Percentiles rank a stretch among this genome's conserved stretches.
These are phyloP conservation scores for Macroventuria anomochaeta DNA, from an alignment of 2,329 filamentous ascomycete genomes.

Conservation along the genomic window DNA sequence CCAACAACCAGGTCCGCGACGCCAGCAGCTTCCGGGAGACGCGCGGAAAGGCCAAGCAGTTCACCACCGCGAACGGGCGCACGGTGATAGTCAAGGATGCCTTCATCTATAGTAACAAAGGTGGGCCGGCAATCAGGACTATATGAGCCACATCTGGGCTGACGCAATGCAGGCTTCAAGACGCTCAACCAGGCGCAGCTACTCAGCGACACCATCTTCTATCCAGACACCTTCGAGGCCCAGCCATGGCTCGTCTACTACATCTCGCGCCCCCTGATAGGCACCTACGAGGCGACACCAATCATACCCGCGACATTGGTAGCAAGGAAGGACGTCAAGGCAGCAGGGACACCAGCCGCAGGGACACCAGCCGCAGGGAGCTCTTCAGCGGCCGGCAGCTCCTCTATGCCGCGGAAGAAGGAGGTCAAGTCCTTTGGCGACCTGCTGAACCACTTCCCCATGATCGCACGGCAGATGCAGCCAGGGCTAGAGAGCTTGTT, in stretches of 20 bases:
- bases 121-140: conserved; percentile 53
- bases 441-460: conserved; percentile 86
- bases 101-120: conserved; percentile 95
- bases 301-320: conserved; percentile 66
- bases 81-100: conserved; percentile 95
- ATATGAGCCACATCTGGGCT: conserved; percentile 3
- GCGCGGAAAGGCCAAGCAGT: conserved; percentile 92
- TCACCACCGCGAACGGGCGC: conserved; percentile 88
- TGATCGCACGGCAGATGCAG: conserved; percentile 97
- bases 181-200: conserved; percentile 87
- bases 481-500: conserved; percentile 87
- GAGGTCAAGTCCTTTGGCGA: conserved; percentile 91
- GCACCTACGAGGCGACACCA: conserved; percentile 77
- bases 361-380: conserved; percentile 17
- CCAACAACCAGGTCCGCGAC: conserved; percentile 58
- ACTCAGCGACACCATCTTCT: conserved; percentile 83
- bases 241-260: conserved; percentile 97
- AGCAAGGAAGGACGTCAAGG: conserved; percentile 26
- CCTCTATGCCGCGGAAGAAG: conserved; percentile 73
- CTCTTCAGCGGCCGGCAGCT: conserved; percentile 35
- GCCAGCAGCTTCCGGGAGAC: conserved; percentile 73
- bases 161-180: conserved; percentile 75
- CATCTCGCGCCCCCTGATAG: conserved; percentile 87
- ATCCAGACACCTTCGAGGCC: conserved; percentile 85
- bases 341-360: conserved; percentile 8